Evolutionary conservation across 2,329 filamentous ascomycete genomes (phyloP), one percentile per base, ranked within the genome.

Genomic region (Venturia oleaginea): DNA sequence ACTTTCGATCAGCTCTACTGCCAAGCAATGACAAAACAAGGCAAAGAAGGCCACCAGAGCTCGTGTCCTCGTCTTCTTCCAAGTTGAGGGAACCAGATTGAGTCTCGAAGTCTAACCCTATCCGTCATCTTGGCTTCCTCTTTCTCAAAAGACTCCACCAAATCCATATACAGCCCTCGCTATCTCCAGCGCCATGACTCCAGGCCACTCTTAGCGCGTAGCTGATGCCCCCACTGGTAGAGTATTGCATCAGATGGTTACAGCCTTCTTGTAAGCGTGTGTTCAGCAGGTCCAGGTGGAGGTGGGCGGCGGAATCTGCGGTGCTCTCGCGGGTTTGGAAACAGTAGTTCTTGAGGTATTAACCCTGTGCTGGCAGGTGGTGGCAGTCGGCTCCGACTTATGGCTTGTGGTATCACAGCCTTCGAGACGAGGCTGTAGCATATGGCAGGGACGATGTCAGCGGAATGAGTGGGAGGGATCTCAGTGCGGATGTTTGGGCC

Each of bases 351-450:
- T 8, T 57, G 51, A 22, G n/a, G 27, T n/a, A 8, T 27, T 15
- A 13, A 0, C 15, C 8, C 19, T 57, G 30, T n/a, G 51, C 30
- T 57, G 51, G 51, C 51, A 57, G 22, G 19, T 34, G 4, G 30
- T 57, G 46, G 10, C 27, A 5, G 46, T 15, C 11, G 22, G 46
- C 51, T 34, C 24, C 27, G n/a, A 57, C 15, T 5, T 57, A 10
- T 57, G 51, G 17, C 27, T n/a, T 27, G 11, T 34, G 51, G 51
- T 30, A 32, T 22, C 27, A 19, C 51, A 34, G 19, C 30, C 30
- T 57, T 57, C 51, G 46, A 57, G 51, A 57, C 27, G 51, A 57
- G 51, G 11, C 27, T 57, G 30, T 57, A 57, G 27, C 51, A 57
- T 10, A n/a, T n/a, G n/a, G n/a, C n/a, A 57, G 51, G 30, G 30